Evolutionary conservation across 2,329 filamentous ascomycete species (phyloP).

Genomic region (Fusarium guadeloupense): DNA sequence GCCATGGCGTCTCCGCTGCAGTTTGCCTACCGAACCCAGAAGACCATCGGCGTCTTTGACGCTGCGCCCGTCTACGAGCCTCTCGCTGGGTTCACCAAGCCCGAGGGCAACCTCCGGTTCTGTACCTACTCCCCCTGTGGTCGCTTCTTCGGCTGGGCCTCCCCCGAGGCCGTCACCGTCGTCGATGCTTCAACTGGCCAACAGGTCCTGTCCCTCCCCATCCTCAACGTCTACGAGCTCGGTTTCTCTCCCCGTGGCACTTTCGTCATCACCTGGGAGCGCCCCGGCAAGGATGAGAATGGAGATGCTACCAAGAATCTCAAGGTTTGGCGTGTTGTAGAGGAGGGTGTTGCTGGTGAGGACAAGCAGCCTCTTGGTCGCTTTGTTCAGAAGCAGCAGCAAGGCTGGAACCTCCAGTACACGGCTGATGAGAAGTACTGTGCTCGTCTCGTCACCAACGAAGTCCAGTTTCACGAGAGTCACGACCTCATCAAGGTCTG

Average conservation of each 20-base stretch:
- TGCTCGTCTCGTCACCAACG: constrained; percentile 92
- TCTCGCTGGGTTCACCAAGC: constrained; percentile 83
- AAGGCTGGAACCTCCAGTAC: constrained; percentile 97
- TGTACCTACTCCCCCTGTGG: constrained; percentile 96
- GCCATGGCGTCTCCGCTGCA: constrained; percentile 93
- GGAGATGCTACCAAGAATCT: constrained; percentile 96
- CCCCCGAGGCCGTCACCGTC: constrained; percentile 84
- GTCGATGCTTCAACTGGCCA: constrained; percentile 82
- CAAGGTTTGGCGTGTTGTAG: constrained; percentile 91
- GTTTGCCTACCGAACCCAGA: constrained; percentile 97
- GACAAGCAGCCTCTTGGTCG: constrained; percentile 81
- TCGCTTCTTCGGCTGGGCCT: constrained; percentile 95
- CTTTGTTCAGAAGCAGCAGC: constrained; percentile 96
- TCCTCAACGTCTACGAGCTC: constrained; percentile 90
- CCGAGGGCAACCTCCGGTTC: constrained; percentile 93
- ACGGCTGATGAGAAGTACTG: constrained; percentile 93
- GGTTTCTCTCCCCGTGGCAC: constrained; percentile 93
- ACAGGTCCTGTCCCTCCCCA: constrained; percentile 76
- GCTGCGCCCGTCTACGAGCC: constrained; percentile 87
- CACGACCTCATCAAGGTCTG: constrained; percentile 85
- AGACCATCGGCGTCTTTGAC: constrained; percentile 94
- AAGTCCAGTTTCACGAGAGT: constrained; percentile 96
- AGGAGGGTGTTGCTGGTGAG: constrained; percentile 68
- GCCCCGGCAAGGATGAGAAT: constrained; percentile 88
- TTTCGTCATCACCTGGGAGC: constrained; percentile 96